Evolutionary conservation across 1,284 basidiomycete genomes (phyloP).

Genomic region (Trametes hirsuta): DNA sequence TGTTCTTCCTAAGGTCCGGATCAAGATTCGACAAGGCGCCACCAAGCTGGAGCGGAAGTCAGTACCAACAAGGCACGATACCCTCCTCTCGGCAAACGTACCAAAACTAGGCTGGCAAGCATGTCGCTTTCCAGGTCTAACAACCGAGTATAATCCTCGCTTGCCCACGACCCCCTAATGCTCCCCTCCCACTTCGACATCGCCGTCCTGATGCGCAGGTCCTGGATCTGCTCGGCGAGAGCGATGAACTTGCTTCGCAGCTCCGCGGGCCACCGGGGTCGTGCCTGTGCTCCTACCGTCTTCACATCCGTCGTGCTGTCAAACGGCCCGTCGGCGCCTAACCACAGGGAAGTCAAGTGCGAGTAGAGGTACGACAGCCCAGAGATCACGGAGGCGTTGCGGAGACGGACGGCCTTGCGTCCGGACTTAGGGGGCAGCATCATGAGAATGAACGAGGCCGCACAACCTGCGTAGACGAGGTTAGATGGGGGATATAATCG

Average conservation of each 20-base stretch:
- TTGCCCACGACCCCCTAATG: constrained; percentile 54
- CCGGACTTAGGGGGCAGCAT: constrained; percentile 54
- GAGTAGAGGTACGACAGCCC: constrained; percentile 46
- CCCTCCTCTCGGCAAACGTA: constrained; percentile 24
- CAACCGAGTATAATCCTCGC: constrained; percentile 48
- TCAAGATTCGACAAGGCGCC: constrained; percentile 45
- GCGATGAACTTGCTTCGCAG: constrained; percentile 39
- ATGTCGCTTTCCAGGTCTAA: constrained; percentile 46
- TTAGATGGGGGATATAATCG: not conserved
- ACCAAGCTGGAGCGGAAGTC: constrained; percentile 39
- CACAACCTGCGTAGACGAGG: constrained; percentile 38
- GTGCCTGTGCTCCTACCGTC: not conserved
- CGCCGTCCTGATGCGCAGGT: constrained; percentile 40
- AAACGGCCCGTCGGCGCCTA: constrained; percentile 28
- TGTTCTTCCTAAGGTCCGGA: constrained; percentile 39
- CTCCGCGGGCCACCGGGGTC: constrained; percentile 29
- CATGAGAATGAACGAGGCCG: constrained; percentile 51
- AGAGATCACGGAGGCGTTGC: constrained; percentile 45
- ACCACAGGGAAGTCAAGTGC: constrained; percentile 50
- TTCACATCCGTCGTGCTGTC: constrained; percentile 14
- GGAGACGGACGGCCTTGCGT: constrained; percentile 50
- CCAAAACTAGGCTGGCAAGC: constrained; percentile 45
- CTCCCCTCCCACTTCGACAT: constrained; percentile 52
- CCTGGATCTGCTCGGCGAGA: constrained; percentile 41
- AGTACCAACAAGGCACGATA: not conserved